These are phyloP conservation scores for Claviceps citrina DNA, from an alignment of 2,329 filamentous ascomycete genomes.

Conservation along the genomic window DNA sequence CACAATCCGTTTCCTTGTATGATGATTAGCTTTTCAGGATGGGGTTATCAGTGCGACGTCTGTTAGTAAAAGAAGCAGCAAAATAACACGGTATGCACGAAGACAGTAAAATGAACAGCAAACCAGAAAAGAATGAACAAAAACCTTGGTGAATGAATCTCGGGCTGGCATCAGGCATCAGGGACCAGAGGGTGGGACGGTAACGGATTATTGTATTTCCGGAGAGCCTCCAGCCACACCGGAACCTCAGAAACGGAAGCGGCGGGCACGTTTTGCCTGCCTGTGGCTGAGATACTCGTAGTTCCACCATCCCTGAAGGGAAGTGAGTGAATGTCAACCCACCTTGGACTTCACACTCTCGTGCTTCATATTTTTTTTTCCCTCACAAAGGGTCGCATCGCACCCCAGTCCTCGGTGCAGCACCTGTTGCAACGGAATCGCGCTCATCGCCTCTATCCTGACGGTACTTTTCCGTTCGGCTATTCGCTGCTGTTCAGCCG, in stretches of 20 bases:
- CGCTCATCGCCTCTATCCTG: slow-evolving; percentile 1
- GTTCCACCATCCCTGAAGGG: slow-evolving; percentile 6
- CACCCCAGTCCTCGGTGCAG: slow-evolving; percentile 1
- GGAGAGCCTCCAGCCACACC: background rate
- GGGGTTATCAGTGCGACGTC: background rate
- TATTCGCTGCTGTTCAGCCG: slow-evolving; percentile 32
- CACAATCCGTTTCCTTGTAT: too few relatives aligned
- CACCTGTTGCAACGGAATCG: slow-evolving; percentile 8
- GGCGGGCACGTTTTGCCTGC: background rate
- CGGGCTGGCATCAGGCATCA: too few relatives aligned
- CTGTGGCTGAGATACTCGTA: slow-evolving; percentile 1
- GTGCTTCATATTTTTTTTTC: slow-evolving; percentile 4
- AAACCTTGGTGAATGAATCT: too few relatives aligned
- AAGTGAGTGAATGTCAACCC: slow-evolving; percentile 3
- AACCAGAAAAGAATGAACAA: background rate
- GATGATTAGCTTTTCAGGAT: too few relatives aligned
- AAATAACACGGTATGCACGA: background rate
- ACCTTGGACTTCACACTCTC: slow-evolving; percentile 5
- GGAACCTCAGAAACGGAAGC: too few relatives aligned
- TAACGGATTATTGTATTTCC: slow-evolving; percentile 1
- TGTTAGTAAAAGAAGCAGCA: background rate
- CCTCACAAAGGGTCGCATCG: slow-evolving; percentile 3
- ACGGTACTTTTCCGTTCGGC: background rate
- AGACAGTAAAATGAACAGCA: too few relatives aligned
- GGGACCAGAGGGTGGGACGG: background rate